Evolutionary conservation across 106 monocot species (phyloP).

Genomic region (Dendrobium officinale): DNA sequence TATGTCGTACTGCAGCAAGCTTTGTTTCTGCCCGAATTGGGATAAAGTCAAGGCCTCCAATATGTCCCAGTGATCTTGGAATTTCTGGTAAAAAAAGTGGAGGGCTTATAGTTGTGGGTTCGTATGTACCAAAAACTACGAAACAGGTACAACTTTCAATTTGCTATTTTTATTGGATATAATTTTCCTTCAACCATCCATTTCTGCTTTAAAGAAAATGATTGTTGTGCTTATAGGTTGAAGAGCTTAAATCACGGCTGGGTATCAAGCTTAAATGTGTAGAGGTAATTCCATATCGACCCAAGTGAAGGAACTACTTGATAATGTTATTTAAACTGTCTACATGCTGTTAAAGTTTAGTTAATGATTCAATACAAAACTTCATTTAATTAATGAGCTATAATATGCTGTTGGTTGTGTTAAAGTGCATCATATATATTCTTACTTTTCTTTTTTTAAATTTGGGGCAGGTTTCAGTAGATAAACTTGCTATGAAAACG

Average conservation of each 20-base stretch:
- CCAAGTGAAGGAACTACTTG: not conserved
- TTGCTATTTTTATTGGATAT: not conserved
- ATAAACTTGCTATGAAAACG: slow-evolving; percentile 77
- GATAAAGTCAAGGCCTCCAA: slow-evolving; percentile 59
- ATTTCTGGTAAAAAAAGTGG: slow-evolving; percentile 40
- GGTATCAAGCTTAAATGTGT: slow-evolving; percentile 49
- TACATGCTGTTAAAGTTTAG: not conserved
- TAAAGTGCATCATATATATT: not conserved
- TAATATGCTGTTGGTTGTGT: not conserved
- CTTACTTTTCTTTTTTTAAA: not conserved
- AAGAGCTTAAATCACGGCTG: slow-evolving; percentile 57
- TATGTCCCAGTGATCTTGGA: slow-evolving; percentile 51
- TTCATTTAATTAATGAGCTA: not conserved
- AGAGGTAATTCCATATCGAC: slow-evolving; percentile 47
- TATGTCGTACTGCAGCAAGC: slow-evolving; percentile 96
- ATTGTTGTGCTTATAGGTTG: slow-evolving; percentile 37
- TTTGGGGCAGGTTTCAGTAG: slow-evolving; percentile 63
- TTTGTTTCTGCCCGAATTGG: slow-evolving; percentile 97
- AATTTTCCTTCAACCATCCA: not conserved
- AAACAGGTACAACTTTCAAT: slow-evolving; percentile 56
- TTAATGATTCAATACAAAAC: not conserved
- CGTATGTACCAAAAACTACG: slow-evolving; percentile 95
- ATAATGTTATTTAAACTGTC: not conserved
- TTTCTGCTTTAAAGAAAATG: not conserved
- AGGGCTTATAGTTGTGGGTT: slow-evolving; percentile 94